These are phyloP conservation scores for Colletotrichum sp. DNA, from an alignment of 2,329 filamentous ascomycete genomes.

Conservation along the genomic window DNA sequence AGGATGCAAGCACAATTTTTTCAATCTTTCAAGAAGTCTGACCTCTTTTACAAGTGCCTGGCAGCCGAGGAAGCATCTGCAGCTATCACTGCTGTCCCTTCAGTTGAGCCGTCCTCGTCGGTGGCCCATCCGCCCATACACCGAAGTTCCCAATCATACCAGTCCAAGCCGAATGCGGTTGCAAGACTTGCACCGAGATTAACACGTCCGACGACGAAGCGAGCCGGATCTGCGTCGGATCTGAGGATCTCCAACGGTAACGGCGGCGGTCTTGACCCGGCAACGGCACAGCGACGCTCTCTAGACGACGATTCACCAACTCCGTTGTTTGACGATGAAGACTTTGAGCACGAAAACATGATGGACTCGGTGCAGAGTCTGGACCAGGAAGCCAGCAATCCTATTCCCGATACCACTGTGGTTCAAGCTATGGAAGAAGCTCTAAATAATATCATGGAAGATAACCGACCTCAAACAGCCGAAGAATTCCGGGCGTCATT, in stretches of 20 bases:
- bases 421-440: constrained; percentile 94
- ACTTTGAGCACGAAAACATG: constrained; percentile 73
- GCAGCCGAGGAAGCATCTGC: constrained; percentile 79
- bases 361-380: constrained; percentile 78
- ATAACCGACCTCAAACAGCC: constrained; percentile 63
- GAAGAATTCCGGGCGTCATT: constrained; percentile 71
- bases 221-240: constrained; percentile 54
- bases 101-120: background rate
- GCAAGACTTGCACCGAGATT: constrained; percentile 49
- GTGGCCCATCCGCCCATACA: constrained; percentile 8
- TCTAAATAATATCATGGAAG: constrained; percentile 89
- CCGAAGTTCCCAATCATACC: constrained; percentile 40
- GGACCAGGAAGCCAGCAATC: constrained; percentile 70
- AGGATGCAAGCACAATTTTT: constrained; percentile 84
- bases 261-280: constrained; percentile 42
- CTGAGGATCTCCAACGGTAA: constrained; percentile 43
- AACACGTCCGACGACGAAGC: constrained; percentile 42
- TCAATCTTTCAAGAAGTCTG: constrained; percentile 86
- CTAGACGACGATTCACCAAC: constrained; percentile 64
- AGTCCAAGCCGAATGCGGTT: constrained; percentile 49
- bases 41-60: constrained; percentile 95
- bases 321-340: constrained; percentile 82
- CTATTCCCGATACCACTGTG: constrained; percentile 74
- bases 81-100: constrained; percentile 9
- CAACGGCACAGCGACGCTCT: constrained; percentile 63